Percentiles rank a stretch among this genome's conserved stretches.
Conservation (phyloP, 257 asterid genomes). For the Lycium ferocissimum region DNA sequence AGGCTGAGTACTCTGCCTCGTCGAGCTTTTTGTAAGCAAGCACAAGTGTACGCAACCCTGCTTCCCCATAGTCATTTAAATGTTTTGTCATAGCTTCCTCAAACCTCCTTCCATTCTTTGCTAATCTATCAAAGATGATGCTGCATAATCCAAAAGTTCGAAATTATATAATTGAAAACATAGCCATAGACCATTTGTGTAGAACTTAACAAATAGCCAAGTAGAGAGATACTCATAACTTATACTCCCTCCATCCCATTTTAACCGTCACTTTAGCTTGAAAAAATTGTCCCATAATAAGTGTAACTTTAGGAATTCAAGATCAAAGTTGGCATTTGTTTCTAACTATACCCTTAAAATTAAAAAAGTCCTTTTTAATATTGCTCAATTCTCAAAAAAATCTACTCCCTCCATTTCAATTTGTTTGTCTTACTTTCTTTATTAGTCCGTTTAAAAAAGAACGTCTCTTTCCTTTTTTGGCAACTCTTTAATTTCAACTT, state of each 20-base stretch:
- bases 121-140: constrained; percentile 88
- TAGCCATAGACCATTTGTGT: neutral
- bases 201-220: neutral
- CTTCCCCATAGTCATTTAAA: constrained; percentile 93
- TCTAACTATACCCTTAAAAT: no score
- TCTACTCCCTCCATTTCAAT: no score
- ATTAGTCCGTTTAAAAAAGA: no score
- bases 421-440: no score
- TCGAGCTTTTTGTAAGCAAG: constrained; percentile 91
- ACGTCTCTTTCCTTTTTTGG: no score
- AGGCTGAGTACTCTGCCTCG: constrained; percentile 75
- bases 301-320: no score
- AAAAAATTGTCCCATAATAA: no score
- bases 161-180: neutral
- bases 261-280: no score
- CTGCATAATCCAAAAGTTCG: constrained; percentile 49
- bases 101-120: constrained; percentile 69
- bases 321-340: no score
- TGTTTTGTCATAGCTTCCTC: constrained; percentile 78
- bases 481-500: no score
- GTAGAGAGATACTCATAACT: neutral
- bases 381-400: no score
- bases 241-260: neutral
- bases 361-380: no score
- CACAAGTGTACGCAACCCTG: constrained; percentile 91